A percentile compares a stretch with the other conserved stretches of the same genome.
Conservation (phyloP, 2,329 filamentous ascomycete species). For the Hypoxylon sp. region DNA sequence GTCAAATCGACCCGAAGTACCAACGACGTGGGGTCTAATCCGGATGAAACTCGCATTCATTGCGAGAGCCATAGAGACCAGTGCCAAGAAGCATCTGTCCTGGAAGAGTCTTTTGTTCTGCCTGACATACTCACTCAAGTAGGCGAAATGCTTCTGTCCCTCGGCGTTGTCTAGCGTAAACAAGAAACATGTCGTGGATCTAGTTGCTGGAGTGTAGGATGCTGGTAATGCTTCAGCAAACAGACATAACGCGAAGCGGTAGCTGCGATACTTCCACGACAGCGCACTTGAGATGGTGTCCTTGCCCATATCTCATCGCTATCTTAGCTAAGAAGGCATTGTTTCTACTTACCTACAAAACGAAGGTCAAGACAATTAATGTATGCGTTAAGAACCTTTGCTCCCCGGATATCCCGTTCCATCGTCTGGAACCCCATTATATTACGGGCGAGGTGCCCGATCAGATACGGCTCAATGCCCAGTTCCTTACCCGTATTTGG, state of each 20-base stretch:
- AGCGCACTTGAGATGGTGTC: not conserved
- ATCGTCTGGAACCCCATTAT: not conserved
- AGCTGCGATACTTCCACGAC: not conserved
- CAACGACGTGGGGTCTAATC: not conserved
- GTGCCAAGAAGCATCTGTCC: constrained; percentile 18
- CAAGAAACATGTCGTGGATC: constrained; percentile 22
- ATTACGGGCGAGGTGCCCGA: not conserved
- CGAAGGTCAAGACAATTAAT: not conserved
- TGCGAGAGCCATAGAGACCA: not conserved
- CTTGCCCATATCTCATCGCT: not conserved
- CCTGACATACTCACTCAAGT: not conserved
- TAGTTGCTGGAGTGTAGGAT: constrained; percentile 19
- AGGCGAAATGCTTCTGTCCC: not conserved
- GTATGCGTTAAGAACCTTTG: constrained; percentile 11
- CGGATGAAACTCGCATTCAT: not conserved
- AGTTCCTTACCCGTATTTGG: constrained; percentile 9
- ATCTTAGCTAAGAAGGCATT: not conserved
- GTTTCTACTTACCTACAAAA: constrained; percentile 18
- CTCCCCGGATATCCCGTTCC: not conserved
- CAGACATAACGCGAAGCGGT: too few species aligned
- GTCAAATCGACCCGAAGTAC: not conserved
- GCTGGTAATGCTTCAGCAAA: constrained; percentile 14
- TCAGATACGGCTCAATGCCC: constrained; percentile 17
- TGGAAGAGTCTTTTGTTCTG: constrained; percentile 20
- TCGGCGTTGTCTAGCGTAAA: not conserved